Evolutionary conservation across 163 green algal species (phyloP), one percentile per base, ranked within the genome.

Genomic region (Coccomyxa subellipsoidea): DNA sequence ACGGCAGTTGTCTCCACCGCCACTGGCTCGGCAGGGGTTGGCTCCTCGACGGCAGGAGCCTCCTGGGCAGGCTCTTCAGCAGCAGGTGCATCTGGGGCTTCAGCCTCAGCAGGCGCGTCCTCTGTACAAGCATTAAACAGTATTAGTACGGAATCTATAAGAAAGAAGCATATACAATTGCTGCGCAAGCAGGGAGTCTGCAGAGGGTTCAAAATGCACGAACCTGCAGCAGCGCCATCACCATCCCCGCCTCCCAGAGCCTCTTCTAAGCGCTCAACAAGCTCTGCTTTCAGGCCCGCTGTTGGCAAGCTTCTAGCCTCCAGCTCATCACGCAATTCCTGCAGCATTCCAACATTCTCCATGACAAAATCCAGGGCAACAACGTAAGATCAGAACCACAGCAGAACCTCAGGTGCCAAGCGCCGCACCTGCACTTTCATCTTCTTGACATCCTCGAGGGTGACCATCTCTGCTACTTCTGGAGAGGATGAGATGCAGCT

Each of bases 201-300:
- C n/a, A n/a, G n/a, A n/a, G n/a, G n/a, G n/a, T n/a, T n/a, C n/a
- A n/a, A n/a, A n/a, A n/a, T n/a, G n/a, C n/a, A n/a, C n/a, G n/a
- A n/a, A 38, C 34, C 70, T 40, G 32, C 70, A 10, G 70, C 32
- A 34, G 32, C 70, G 32, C 32, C 70, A 38, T 77, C 70, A 7
- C 32, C 70, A 27, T 27, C 70, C 31, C 32, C 70, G 32, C 70
- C 70, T 8, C 32, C 70, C 31, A 81, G 31, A 37, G 83, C 83
- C 36, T 38, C 80, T 35, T 82, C 53, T 25, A 91, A 70, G 0
- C 89, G 79, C 10, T 66, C 79, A 32, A 91, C 78, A 40, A 94
- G 85, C 38, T 83, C 82, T 1, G 85, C 66, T 84, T 94, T 94
- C 27, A 29, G 85, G 31, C 88, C 89, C 0, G 76, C 77, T 0